These are phyloP conservation scores for Delitschia confertaspora DNA, from an alignment of 495 filamentous ascomycete genomes.

Conservation along the genomic window DNA sequence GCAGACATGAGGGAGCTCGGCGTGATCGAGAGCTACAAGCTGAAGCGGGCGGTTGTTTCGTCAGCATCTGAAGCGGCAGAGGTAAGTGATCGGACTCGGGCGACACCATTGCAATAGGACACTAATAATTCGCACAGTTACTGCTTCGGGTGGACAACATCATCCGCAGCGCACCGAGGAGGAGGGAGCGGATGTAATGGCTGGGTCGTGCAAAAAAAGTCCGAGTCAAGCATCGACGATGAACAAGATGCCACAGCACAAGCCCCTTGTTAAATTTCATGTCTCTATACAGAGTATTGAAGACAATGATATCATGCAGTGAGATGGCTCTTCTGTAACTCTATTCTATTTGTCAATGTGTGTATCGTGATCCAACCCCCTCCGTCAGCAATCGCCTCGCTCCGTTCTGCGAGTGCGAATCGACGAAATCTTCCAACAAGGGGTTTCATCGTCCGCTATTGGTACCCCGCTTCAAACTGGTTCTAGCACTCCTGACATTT, in stretches of 20 bases:
- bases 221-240: too few species aligned
- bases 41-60: slow-evolving; percentile 92
- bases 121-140: slow-evolving; percentile 43
- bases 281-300: too few species aligned
- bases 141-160: slow-evolving; percentile 81
- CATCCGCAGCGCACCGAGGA: slow-evolving; percentile 68
- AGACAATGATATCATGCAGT: slow-evolving; percentile 20
- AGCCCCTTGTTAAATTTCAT: too few species aligned
- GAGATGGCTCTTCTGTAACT: too few species aligned
- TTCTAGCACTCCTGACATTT: slow-evolving; percentile 7
- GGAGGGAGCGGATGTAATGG: slow-evolving; percentile 58
- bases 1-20: slow-evolving; percentile 93
- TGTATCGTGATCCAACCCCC: too few species aligned
- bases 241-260: too few species aligned
- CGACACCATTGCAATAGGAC: slow-evolving; percentile 6
- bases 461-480: neutral
- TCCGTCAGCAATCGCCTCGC: too few species aligned
- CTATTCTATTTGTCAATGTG: too few species aligned
- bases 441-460: neutral
- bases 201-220: neutral
- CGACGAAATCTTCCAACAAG: too few species aligned
- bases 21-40: slow-evolving; percentile 97
- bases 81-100: slow-evolving; percentile 47
- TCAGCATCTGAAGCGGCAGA: slow-evolving; percentile 95
- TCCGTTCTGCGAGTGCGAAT: too few species aligned